Conservation (phyloP, 2,329 filamentous ascomycete genomes). For the Fusarium scirpi region DNA sequence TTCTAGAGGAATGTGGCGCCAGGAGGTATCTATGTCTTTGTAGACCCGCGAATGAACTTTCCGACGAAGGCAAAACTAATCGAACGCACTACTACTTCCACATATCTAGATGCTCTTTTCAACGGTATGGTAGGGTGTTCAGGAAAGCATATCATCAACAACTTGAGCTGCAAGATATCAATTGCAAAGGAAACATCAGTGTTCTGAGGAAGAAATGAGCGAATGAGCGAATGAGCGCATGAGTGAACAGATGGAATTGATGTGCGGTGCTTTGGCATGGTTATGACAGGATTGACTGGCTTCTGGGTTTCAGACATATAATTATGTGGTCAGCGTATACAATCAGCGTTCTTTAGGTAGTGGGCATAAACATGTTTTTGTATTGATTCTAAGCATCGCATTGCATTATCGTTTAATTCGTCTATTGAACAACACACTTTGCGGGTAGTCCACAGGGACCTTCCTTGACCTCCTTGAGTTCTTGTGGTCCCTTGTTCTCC, state of each 20-base stretch:
- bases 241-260: background rate
- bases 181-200: constrained; percentile 48
- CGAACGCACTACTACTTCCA: background rate
- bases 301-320: background rate
- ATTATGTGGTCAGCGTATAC: constrained; percentile 4
- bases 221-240: background rate
- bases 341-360: background rate
- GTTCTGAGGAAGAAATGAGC: constrained; percentile 6
- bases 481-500: constrained; percentile 41
- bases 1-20: constrained; percentile 53
- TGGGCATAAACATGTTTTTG: constrained; percentile 21
- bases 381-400: constrained; percentile 30
- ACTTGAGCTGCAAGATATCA: constrained; percentile 44
- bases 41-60: constrained; percentile 51
- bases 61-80: background rate
- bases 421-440: constrained; percentile 77
- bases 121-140: constrained; percentile 44
- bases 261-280: background rate
- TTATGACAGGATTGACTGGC: background rate
- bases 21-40: constrained; percentile 53
- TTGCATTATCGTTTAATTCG: constrained; percentile 32
- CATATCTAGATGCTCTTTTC: constrained; percentile 45
- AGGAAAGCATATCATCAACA: constrained; percentile 41
- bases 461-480: constrained; percentile 64
- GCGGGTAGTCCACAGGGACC: constrained; percentile 82